Base-by-base conservation (phyloP, 208 protist genomes). In the Leishmania braziliensis region DNA sequence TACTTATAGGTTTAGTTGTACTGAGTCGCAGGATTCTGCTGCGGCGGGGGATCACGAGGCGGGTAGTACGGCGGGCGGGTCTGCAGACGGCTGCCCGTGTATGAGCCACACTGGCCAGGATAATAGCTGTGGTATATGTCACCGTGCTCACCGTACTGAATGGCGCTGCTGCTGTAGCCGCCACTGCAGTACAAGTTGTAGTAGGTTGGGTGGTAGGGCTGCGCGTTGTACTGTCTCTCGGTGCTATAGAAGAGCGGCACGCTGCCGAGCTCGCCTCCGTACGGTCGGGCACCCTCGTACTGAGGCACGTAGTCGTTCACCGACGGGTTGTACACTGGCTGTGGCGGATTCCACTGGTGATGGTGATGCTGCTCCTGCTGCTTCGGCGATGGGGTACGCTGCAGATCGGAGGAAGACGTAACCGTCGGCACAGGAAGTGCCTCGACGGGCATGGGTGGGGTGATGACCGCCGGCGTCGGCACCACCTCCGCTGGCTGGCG, bases 21-120 rank as follows among this genome's bases (percentile, higher is more conserved):
- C 39, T 84, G 58, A 75, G 68, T 50, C 46, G 66, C 39, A 48
- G 78, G 56, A 72, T 80, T 81, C 79, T 84, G 81, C 80, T 85
- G 78, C 54, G 82, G 81, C 69, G 77, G 69, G 66, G 79, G 62
- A 46, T 85, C 75, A 65, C 73, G 85, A 10, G 83, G 76, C 1
- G 88, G 88, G 81, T 91, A 91, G 83, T 91, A 91, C 43, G 88
- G 83, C 29, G 84, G 83, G 71, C 77, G 79, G 51, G 82, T 14
- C 86, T 91, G 88, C 77, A 91, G 83, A 36, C 84, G 86, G 33
- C 80, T 29, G 12, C 74, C 63, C 60, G 80, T 80, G 81, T 85
- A 83, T 29, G 77, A 78, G 56, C 53, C 56, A 36, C 80, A 73
- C 71, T 87, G 86, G 50, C 68, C 20, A 23, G 58, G 63, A 77